phyloP scores from a whole-genome alignment of 2,329 filamentous ascomycete genomes.

The Coniochaeta prunicola region DNA sequence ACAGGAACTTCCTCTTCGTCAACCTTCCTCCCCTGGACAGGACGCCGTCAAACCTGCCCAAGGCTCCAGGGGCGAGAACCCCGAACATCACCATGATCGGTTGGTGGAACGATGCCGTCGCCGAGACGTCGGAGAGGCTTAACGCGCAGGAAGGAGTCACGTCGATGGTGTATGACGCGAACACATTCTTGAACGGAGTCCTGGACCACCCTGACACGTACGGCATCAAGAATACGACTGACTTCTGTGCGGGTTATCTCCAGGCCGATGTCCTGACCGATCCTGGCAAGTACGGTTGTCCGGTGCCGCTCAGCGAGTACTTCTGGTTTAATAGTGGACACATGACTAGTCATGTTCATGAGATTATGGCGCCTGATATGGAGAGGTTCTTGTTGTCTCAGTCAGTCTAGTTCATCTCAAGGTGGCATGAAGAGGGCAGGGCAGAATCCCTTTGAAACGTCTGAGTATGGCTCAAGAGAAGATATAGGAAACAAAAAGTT shows the following conservation, averaged over 20 bases:
- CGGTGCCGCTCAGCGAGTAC: conserved; percentile 18
- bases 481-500: no score
- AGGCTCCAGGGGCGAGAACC: conserved; percentile 18
- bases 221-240: conserved; percentile 19
- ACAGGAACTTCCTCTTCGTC: conserved; percentile 40
- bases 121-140: conserved; percentile 24
- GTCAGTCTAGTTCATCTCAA: no score
- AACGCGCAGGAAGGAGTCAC: conserved; percentile 9
- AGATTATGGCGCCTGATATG: conserved; percentile 4
- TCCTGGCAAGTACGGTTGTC: conserved; percentile 18
- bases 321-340: conserved; percentile 25
- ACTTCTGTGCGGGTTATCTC: conserved; percentile 17
- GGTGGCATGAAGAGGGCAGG: no score
- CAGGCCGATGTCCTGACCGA: conserved; percentile 15
- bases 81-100: conserved; percentile 38
- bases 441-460: no score
- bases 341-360: conserved; percentile 6
- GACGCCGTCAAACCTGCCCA: conserved; percentile 26
- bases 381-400: neutral
- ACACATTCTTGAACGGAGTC: conserved; percentile 21
- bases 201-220: conserved; percentile 18
- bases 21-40: conserved; percentile 44
- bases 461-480: no score
- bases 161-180: conserved; percentile 22
- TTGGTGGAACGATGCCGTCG: conserved; percentile 34